A percentile compares a stretch with the other conserved stretches of the same genome.
phyloP scores from a whole-genome alignment of 2,329 filamentous ascomycete genomes.

The Ilyonectria destructans region DNA sequence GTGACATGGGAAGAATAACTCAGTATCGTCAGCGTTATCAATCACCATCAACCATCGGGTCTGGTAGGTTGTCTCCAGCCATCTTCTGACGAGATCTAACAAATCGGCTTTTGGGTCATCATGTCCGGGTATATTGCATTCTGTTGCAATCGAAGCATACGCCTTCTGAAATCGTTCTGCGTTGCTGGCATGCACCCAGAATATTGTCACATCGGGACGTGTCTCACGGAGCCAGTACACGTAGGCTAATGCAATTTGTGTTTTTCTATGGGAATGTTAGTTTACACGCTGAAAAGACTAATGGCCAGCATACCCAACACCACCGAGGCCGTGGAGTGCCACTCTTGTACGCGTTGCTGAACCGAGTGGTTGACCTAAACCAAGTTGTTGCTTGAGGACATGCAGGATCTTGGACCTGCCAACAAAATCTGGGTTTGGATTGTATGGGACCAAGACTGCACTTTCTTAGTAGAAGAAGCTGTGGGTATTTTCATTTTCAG shows the following conservation, averaged over 20 bases:
- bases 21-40: conserved; percentile 30
- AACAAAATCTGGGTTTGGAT: conserved; percentile 29
- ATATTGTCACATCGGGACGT: conserved; percentile 43
- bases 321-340: conserved; percentile 28
- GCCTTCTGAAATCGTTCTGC: conserved; percentile 52
- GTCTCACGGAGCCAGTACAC: conserved; percentile 30
- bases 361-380: background rate
- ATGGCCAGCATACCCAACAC: conserved; percentile 17
- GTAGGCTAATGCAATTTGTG: conserved; percentile 40
- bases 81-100: conserved; percentile 48
- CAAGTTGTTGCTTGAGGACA: conserved; percentile 23
- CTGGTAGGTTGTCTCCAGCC: conserved; percentile 45
- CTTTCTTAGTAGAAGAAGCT: background rate
- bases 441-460: conserved; percentile 35
- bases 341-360: conserved; percentile 2
- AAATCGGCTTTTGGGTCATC: conserved; percentile 46
- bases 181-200: conserved; percentile 55
- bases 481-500: background rate
- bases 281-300: background rate
- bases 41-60: conserved; percentile 35
- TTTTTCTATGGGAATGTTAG: conserved; percentile 16
- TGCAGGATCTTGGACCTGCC: conserved; percentile 5
- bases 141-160: conserved; percentile 53
- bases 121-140: conserved; percentile 46
- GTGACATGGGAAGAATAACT: conserved; percentile 31